Percentiles rank a stretch among this genome's conserved stretches.
Conservation (phyloP, 768 basidiomycete genomes). For the Scleroderma citrinum region DNA sequence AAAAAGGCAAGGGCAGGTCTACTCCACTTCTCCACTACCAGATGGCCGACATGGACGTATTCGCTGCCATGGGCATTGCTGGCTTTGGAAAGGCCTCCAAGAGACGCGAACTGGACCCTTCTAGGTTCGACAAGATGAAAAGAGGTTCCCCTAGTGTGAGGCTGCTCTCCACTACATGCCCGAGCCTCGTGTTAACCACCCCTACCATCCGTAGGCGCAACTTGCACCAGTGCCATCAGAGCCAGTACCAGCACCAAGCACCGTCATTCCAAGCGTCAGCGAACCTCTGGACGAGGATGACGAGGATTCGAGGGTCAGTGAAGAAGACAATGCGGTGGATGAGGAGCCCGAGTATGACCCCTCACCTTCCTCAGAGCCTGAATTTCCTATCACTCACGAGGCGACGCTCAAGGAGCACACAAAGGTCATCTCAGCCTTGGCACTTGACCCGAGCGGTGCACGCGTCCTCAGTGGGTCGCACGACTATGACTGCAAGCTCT, state of each 20-base stretch:
- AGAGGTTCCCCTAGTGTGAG: conserved; percentile 30
- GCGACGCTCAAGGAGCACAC: conserved; percentile 89
- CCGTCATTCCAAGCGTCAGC: conserved; percentile 1
- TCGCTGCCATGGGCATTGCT: conserved; percentile 78
- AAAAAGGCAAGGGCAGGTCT: too few relatives aligned
- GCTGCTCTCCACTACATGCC: conserved; percentile 2
- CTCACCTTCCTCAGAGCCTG: conserved; percentile 36
- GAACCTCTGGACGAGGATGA: conserved; percentile 18
- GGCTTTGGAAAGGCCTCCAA: conserved; percentile 75
- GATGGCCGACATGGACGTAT: conserved; percentile 63
- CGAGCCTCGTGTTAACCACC: conserved; percentile 19
- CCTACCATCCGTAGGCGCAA: conserved; percentile 8
- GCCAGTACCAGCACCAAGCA: conserved; percentile 14
- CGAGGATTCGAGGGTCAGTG: conserved; percentile 4
- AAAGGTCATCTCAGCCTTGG: conserved; percentile 90
- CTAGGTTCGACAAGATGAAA: conserved; percentile 74
- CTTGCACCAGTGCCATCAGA: conserved; percentile 3
- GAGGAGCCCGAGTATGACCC: conserved; percentile 57
- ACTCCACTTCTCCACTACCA: too few relatives aligned
- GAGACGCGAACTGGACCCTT: conserved; percentile 65
- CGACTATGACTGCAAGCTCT: conserved; percentile 97
- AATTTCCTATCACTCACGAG: conserved; percentile 89
- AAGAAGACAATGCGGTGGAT: conserved; percentile 13
- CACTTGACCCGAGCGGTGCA: conserved; percentile 92
- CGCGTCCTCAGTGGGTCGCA: conserved; percentile 87